Base-by-base conservation (phyloP, 257 asterid species). In the Solanum dulcamara region DNA sequence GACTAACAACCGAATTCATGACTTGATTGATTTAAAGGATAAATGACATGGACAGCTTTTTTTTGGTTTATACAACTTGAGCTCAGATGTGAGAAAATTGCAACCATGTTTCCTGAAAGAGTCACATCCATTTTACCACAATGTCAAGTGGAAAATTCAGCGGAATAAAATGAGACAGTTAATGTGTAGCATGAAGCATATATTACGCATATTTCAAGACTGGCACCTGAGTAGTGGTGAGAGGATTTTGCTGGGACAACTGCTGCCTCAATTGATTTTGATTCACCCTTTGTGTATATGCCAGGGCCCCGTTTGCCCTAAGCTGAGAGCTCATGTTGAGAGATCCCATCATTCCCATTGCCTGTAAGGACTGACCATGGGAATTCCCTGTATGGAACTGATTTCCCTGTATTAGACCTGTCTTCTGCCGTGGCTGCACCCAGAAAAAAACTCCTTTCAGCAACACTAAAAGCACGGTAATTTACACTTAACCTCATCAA, bases 401-500 rank as follows among this genome's bases (percentile, higher is more conserved):
- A 68, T 94, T 91, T 83, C 97, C 97, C 90, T 90, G 98, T 91
- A 91, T 86, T 80, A 93, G 89, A 70, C 92, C 94, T 6, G 95
- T 91, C 91, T 95, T 94, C 88, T 93, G 97, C 50, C 97, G 92
- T 20, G 97, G 98, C 97, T 97, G 93, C 95, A 92, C 42, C 83
- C 44, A 88, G 77, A n/a, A 88, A 44, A 42, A 84, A 89, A 71
- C 24, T 42, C 57, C n/a, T 66, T 62, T 89, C 71, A 90, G 89
- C 85, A 85, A 42, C 80, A 53, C 85, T 75, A 48, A 74, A 81
- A 81, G 68, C 71, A 84, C 40, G 6, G 9, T 32, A 15, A 72
- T n/a, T 40, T 40, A 38, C 8, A 40, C 33, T 22, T 72, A 72
- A 40, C 81, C 12, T 40, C 22, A 40, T 72, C 81, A 72, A 72